Conservation (phyloP, 306 rosid species). For the Fagus crenata region DNA sequence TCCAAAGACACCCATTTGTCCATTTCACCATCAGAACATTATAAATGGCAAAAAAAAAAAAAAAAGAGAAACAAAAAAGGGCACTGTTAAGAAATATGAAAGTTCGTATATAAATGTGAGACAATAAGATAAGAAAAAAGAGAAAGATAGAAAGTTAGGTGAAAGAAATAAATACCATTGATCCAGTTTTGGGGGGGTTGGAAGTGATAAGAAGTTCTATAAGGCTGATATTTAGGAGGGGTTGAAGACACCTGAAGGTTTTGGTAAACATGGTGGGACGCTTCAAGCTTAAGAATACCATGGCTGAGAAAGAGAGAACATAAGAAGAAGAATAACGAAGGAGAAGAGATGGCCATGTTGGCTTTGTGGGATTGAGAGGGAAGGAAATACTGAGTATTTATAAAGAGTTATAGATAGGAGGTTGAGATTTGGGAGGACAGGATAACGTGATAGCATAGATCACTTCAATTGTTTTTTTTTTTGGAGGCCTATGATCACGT, state of each 20-base stretch:
- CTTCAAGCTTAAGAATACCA: conserved; percentile 47
- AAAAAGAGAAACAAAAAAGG: neutral
- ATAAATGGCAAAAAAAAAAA: conserved; percentile 15
- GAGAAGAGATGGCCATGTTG: conserved; percentile 39
- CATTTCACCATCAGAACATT: conserved; percentile 33
- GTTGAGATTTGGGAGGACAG: too few species aligned
- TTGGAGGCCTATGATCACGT: too few species aligned
- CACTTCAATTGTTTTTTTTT: too few species aligned
- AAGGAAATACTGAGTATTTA: neutral
- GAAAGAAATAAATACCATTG: conserved; percentile 52
- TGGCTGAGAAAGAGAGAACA: conserved; percentile 36
- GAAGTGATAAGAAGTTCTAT: conserved; percentile 80
- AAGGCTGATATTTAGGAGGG: conserved; percentile 47
- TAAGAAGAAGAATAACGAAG: conserved; percentile 33
- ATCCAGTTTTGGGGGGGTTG: conserved; percentile 90
- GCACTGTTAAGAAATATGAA: too few species aligned
- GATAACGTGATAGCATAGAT: too few species aligned
- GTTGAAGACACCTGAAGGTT: conserved; percentile 37
- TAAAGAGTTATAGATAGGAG: too few species aligned
- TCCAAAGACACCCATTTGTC: conserved; percentile 34
- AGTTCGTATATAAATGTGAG: neutral
- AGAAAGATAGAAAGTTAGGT: neutral
- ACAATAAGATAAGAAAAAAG: too few species aligned
- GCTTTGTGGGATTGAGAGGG: conserved; percentile 8
- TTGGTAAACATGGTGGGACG: conserved; percentile 56